Conservation (phyloP, 2,329 filamentous ascomycete genomes). For the Neurospora sp. region DNA sequence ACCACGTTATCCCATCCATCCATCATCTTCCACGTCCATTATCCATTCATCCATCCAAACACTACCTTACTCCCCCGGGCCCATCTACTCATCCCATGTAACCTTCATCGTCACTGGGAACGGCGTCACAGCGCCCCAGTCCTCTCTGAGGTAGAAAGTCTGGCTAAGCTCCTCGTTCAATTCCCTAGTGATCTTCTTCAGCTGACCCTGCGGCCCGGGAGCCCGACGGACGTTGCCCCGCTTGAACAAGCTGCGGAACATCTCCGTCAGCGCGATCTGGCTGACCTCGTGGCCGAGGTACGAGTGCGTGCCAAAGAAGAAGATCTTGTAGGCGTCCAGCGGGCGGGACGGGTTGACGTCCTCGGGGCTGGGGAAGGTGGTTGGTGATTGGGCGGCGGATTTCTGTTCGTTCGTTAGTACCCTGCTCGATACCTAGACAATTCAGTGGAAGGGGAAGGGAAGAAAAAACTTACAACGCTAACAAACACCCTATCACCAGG, state of each 20-base stretch:
- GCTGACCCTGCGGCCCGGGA: conserved; percentile 51
- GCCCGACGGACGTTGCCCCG: conserved; percentile 51
- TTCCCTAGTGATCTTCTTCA: conserved; percentile 52
- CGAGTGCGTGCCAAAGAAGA: conserved; percentile 51
- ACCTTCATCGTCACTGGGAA: conserved; percentile 46
- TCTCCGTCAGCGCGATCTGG: conserved; percentile 52
- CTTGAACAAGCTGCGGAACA: conserved; percentile 56
- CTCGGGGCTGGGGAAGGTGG: conserved; percentile 50
- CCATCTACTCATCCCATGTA: conserved; percentile 31
- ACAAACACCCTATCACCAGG: conserved; percentile 53
- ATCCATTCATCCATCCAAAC: background rate
- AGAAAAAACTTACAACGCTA: conserved; percentile 39
- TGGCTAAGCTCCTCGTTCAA: conserved; percentile 26
- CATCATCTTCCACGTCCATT: conserved; percentile 2
- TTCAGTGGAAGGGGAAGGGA: background rate
- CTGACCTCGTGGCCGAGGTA: conserved; percentile 52
- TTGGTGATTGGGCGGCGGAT: conserved; percentile 42
- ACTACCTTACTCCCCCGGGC: background rate
- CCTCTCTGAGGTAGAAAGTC: conserved; percentile 54
- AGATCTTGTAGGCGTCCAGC: conserved; percentile 53
- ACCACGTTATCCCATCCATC: no score
- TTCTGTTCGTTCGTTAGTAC: conserved; percentile 14
- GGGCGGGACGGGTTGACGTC: conserved; percentile 54
- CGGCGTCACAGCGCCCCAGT: conserved; percentile 42
- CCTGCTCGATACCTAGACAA: background rate